Conservation (phyloP, 371 early-diverging fungal species). For the Quaeritorhiza haematococci region DNA sequence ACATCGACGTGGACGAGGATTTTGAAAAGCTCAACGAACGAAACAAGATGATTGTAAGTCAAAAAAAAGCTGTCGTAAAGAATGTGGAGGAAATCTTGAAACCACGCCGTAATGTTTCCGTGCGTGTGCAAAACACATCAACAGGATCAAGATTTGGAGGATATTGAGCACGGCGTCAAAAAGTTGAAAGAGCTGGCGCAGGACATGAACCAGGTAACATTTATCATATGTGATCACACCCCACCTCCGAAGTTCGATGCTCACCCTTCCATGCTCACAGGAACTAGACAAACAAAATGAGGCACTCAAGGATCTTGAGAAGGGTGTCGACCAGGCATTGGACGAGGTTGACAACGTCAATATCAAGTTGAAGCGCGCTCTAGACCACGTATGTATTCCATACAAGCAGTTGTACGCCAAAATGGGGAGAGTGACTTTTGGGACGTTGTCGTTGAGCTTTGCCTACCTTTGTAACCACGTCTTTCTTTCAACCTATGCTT, state of each 20-base stretch:
- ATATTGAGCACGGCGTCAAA: constrained; percentile 41
- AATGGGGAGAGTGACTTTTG: background rate
- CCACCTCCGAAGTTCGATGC: background rate
- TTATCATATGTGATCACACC: background rate
- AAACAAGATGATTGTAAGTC: constrained; percentile 43
- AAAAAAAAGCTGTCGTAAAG: background rate
- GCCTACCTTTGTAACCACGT: background rate
- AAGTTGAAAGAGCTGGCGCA: constrained; percentile 46
- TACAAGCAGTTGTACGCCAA: background rate
- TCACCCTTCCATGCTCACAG: constrained; percentile 9
- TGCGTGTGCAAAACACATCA: background rate
- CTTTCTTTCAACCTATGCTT: background rate
- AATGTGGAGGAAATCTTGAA: background rate
- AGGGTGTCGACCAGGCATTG: constrained; percentile 44
- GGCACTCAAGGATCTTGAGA: constrained; percentile 40
- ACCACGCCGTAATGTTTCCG: background rate
- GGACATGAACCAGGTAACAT: constrained; percentile 42
- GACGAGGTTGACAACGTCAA: constrained; percentile 53
- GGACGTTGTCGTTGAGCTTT: background rate
- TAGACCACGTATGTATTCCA: constrained; percentile 40
- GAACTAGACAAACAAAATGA: constrained; percentile 53
- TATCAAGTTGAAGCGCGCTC: constrained; percentile 41
- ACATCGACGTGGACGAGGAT: constrained; percentile 55
- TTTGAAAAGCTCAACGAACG: constrained; percentile 39
- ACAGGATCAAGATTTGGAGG: constrained; percentile 48